Conservation (phyloP, 176 grass and related monocot genomes). For the Oryza meyeriana region DNA sequence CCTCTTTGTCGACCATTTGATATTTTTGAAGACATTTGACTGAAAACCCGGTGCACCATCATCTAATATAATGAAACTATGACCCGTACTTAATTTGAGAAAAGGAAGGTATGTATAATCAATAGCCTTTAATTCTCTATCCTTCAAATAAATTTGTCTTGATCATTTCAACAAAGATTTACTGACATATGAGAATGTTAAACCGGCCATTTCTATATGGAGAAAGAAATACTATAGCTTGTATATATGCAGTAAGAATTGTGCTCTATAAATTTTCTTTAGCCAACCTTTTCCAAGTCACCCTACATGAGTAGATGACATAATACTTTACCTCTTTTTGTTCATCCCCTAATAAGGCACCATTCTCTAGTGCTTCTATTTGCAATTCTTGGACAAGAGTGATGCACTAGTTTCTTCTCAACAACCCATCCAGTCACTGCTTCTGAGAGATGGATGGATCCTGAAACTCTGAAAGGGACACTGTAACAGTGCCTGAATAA, state of each 20-base stretch:
- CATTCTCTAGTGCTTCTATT: constrained; percentile 2
- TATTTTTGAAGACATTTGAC: constrained; percentile 13
- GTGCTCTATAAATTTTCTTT: background rate
- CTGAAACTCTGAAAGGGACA: constrained; percentile 36
- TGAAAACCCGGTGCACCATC: background rate
- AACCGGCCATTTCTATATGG: constrained; percentile 10
- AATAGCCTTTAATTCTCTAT: background rate
- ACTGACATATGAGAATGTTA: background rate
- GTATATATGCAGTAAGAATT: background rate
- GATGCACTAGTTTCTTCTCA: constrained; percentile 37
- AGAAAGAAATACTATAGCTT: background rate
- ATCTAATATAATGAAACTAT: background rate
- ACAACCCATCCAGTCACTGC: constrained; percentile 33
- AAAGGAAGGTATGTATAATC: background rate
- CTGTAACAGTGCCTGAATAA: constrained; percentile 32
- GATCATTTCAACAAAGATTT: background rate
- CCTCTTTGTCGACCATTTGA: constrained; percentile 17
- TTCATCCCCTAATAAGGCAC: background rate
- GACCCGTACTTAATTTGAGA: background rate
- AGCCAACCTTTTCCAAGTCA: constrained; percentile 13
- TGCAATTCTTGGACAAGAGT: constrained; percentile 31
- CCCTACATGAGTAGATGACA: background rate
- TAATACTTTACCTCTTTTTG: background rate
- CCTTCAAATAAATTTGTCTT: background rate
- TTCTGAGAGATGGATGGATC: constrained; percentile 12